These are phyloP conservation scores for Tricholoma bakamatsutake DNA, from an alignment of 768 basidiomycete genomes.

Conservation along the genomic window DNA sequence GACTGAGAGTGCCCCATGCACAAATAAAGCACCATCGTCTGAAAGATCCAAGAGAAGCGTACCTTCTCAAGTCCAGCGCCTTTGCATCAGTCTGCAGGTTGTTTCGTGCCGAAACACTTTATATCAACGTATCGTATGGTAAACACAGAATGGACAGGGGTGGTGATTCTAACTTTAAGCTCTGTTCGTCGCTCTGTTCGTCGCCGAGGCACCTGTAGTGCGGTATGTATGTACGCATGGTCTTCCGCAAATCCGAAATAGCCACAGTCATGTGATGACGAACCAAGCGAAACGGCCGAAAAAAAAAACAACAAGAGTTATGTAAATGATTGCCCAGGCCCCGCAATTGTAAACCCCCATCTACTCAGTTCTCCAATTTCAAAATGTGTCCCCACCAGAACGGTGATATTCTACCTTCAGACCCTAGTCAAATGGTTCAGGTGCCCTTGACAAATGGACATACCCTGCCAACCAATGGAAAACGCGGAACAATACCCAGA, in stretches of 20 bases:
- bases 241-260: background rate
- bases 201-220: too few relatives aligned
- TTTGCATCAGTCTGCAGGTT: too few relatives aligned
- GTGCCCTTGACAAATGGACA: constrained; percentile 50
- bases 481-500: constrained; percentile 34
- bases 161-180: too few relatives aligned
- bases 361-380: background rate
- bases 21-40: too few relatives aligned
- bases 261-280: background rate
- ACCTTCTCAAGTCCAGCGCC: too few relatives aligned
- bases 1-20: too few relatives aligned
- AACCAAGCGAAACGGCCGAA: background rate
- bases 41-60: too few relatives aligned
- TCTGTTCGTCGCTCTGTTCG: too few relatives aligned
- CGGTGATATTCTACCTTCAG: constrained; percentile 39
- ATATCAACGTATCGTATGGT: too few relatives aligned
- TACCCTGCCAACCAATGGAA: constrained; percentile 32
- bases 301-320: background rate
- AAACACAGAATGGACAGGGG: too few relatives aligned
- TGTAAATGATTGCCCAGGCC: background rate
- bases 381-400: constrained; percentile 64
- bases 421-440: constrained; percentile 62
- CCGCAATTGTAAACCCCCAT: background rate
- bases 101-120: too few relatives aligned
- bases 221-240: too few relatives aligned